Base-by-base conservation (phyloP, 2,329 filamentous ascomycete genomes). In the Xylaria multiplex region DNA sequence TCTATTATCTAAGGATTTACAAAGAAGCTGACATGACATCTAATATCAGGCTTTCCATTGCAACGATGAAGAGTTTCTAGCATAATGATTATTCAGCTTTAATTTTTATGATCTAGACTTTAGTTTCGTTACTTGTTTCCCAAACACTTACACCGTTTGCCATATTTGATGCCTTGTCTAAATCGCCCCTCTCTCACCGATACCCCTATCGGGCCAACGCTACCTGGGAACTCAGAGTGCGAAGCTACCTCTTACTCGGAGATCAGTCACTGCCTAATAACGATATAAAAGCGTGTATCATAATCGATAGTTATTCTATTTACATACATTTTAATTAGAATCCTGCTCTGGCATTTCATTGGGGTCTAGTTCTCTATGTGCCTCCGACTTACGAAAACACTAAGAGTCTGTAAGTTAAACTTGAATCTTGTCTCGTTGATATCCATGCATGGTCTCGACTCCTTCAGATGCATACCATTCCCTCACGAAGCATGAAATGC, bases 181-280 rank as follows among this genome's bases (percentile, higher is more conserved):
- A 30, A n/a, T 16, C n/a, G n/a, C 43, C 19, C 32, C 2, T 13
- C 6, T 50, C 5, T n/a, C 30, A 49, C 19, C 5, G 27, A 27
- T 27, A 27, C 27, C 49, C 49, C 14, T 37, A 54, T 30, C 7
- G 22, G 22, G 30, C 30, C 30, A 61, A 46, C 13, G 43, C 19
- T 60, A 61, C 49, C 59, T 27, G 14, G 40, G 59, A 61, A 48
- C 19, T n/a, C n/a, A 61, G 2, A 50, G 14, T 50, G 16, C 24
- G 14, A 50, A 27, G 11, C 11, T 37, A 37, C 35, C 11, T 13
- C 8, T 14, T 40, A 2, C 37, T 35, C 2, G 2, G 32, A 3
- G 32, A 7, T 7, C 9, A 7, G 6, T 3, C 9, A 35, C 32
- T 35, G 8, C 9, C 32, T 35, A 3, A 35, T 11, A 40, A 14